Conservation (phyloP, 148 eudicot species). For the Silene conica region DNA sequence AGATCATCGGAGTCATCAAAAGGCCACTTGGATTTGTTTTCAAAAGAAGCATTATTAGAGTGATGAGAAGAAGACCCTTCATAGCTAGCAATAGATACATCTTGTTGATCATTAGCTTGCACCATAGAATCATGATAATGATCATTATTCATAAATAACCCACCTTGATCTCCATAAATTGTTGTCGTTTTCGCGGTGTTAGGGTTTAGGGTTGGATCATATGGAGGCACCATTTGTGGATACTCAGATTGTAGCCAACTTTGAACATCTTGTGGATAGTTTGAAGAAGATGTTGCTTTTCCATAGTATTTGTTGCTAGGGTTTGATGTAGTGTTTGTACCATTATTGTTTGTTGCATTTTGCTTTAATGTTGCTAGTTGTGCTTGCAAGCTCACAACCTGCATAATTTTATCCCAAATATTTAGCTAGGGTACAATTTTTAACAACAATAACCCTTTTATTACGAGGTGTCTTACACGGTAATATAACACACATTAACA, state of each 20-base stretch:
- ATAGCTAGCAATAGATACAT: slow-evolving; percentile 41
- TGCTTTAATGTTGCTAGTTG: slow-evolving; percentile 54
- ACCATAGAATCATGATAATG: slow-evolving; percentile 25
- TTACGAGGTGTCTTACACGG: too few species aligned
- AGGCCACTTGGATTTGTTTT: too few species aligned
- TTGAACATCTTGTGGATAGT: slow-evolving; percentile 48
- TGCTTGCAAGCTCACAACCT: slow-evolving; percentile 74
- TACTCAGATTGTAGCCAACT: slow-evolving; percentile 61
- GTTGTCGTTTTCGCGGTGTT: slow-evolving; percentile 28
- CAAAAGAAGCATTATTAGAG: too few species aligned
- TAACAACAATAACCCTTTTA: too few species aligned
- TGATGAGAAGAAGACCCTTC: slow-evolving; percentile 48
- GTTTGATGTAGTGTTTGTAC: slow-evolving; percentile 39
- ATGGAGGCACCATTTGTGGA: slow-evolving; percentile 45
- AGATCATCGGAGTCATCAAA: too few species aligned
- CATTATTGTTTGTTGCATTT: slow-evolving; percentile 40
- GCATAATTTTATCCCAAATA: neutral
- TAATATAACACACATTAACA: too few species aligned
- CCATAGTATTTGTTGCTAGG: slow-evolving; percentile 37
- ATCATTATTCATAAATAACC: slow-evolving; percentile 15
- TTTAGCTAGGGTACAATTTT: too few species aligned
- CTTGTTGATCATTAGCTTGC: slow-evolving; percentile 31
- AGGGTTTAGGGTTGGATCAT: slow-evolving; percentile 27
- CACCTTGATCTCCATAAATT: slow-evolving; percentile 25
- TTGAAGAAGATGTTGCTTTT: slow-evolving; percentile 22